Conservation (phyloP, 306 rosid genomes). For the Ceratonia siliqua region DNA sequence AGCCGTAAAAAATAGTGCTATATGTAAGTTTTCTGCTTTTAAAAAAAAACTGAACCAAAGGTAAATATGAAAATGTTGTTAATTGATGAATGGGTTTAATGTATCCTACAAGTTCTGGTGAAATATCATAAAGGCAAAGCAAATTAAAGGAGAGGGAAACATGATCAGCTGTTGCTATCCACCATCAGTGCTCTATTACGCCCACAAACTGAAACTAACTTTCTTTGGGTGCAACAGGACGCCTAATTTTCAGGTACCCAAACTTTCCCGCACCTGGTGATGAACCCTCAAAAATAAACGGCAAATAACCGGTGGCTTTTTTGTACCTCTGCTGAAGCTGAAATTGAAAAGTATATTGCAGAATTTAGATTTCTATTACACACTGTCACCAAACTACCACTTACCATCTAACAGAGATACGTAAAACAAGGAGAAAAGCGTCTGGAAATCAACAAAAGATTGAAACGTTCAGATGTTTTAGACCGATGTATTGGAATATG, state of each 20-base stretch:
- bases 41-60: not conserved
- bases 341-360: not conserved
- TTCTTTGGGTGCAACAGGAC: constrained; percentile 28
- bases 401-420: not conserved
- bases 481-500: not conserved
- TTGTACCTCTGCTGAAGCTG: constrained; percentile 66
- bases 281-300: constrained; percentile 65
- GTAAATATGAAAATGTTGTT: not conserved
- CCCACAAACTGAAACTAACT: not conserved
- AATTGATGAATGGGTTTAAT: not conserved
- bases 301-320: constrained; percentile 58
- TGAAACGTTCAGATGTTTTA: not conserved
- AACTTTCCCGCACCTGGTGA: constrained; percentile 66
- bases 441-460: not conserved
- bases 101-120: not conserved
- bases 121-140: not conserved
- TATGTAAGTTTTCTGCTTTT: not conserved
- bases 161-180: constrained; percentile 23
- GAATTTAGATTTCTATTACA: not conserved
- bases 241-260: constrained; percentile 50
- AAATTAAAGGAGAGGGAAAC: not conserved
- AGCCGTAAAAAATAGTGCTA: too few relatives aligned
- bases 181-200: not conserved
- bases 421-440: not conserved
- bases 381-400: not conserved